These are phyloP conservation scores for Macrolepiota dolichaula DNA, from an alignment of 768 basidiomycete species.

Conservation along the genomic window DNA sequence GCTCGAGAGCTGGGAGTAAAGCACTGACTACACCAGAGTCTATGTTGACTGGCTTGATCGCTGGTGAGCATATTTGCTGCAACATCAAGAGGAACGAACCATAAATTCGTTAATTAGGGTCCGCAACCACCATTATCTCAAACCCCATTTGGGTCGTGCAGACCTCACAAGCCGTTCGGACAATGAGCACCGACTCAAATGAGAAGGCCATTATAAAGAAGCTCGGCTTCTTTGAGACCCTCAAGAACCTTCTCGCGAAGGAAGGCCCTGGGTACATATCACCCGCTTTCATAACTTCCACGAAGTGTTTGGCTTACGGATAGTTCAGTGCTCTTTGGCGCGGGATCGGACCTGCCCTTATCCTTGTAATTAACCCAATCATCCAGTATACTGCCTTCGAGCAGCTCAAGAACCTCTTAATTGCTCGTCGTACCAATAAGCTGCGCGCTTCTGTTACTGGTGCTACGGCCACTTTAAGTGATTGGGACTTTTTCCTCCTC, in stretches of 20 bases:
- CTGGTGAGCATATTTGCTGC: conserved; percentile 47
- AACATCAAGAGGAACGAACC: conserved; percentile 1
- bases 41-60: conserved; percentile 83
- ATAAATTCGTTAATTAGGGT: conserved; percentile 46
- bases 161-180: conserved; percentile 78
- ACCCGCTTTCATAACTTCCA: background rate
- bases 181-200: conserved; percentile 36
- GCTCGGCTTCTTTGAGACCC: conserved; percentile 62
- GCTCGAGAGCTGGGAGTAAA: conserved; percentile 54
- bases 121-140: conserved; percentile 81
- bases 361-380: conserved; percentile 93
- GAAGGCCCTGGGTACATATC: conserved; percentile 55
- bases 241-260: conserved; percentile 64
- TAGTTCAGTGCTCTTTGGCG: conserved; percentile 74
- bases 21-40: conserved; percentile 84
- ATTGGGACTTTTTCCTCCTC: conserved; percentile 92
- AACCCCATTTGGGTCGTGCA: conserved; percentile 99
- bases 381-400: conserved; percentile 95
- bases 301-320: conserved; percentile 2
- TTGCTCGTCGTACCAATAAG: conserved; percentile 56
- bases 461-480: conserved; percentile 56
- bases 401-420: conserved; percentile 84
- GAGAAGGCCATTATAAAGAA: conserved; percentile 36
- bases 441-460: conserved; percentile 45
- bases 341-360: conserved; percentile 90